Percentiles rank a stretch among this genome's conserved stretches.
Conservation (phyloP, 495 filamentous ascomycete species). For the Penicillium odoratum region DNA sequence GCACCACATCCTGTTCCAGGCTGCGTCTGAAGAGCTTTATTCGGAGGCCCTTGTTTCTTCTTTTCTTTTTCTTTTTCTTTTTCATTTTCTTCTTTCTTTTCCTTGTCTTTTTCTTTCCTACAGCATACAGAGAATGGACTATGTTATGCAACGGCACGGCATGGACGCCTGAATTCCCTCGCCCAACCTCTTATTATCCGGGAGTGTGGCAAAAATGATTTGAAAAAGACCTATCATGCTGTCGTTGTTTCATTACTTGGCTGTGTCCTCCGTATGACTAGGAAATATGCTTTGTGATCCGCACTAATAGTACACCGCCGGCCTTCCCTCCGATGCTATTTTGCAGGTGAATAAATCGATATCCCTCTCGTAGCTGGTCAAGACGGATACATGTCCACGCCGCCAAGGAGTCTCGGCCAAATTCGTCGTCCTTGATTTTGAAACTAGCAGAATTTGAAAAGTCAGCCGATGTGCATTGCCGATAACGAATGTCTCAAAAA, state of each 20-base stretch:
- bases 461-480: conserved; percentile 9
- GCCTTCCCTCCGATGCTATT: conserved; percentile 62
- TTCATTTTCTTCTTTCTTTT: background rate
- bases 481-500: background rate
- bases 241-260: background rate
- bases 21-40: conserved; percentile 5
- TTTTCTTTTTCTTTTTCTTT: background rate
- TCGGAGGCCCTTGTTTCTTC: background rate
- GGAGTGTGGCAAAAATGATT: background rate
- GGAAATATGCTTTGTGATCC: conserved; percentile 57
- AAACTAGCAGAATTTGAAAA: conserved; percentile 56
- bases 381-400: conserved; percentile 88
- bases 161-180: conserved; percentile 8
- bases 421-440: conserved; percentile 80
- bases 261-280: conserved; percentile 9
- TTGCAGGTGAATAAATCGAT: conserved; percentile 71
- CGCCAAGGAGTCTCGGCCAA: conserved; percentile 71
- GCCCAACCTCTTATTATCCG: background rate
- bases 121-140: background rate
- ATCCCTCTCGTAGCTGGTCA: conserved; percentile 72
- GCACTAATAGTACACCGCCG: conserved; percentile 67
- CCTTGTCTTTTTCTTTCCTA: background rate
- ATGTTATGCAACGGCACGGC: conserved; percentile 9
- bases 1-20: background rate
- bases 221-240: background rate